Percentiles rank a stretch among this genome's conserved stretches.
These are phyloP conservation scores for Beauveria australis DNA, from an alignment of 2,329 filamentous ascomycete species.

Conservation along the genomic window DNA sequence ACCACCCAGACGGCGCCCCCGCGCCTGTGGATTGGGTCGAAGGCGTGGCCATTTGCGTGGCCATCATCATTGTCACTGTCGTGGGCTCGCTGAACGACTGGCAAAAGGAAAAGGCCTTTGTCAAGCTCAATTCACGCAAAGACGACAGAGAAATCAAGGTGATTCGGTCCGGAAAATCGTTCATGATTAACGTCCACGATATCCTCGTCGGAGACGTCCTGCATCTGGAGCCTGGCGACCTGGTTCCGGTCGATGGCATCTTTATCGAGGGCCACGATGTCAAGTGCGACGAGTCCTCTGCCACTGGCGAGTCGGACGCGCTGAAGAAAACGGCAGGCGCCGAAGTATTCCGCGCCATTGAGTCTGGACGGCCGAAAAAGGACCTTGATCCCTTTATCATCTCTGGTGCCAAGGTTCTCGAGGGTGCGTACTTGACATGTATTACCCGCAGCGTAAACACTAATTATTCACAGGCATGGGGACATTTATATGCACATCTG, in stretches of 20 bases:
- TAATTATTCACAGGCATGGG: slow-evolving; percentile 31
- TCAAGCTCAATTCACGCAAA: slow-evolving; percentile 53
- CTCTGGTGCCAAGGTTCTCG: slow-evolving; percentile 45
- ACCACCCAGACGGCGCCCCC: slow-evolving; percentile 23
- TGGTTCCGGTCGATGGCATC: slow-evolving; percentile 63
- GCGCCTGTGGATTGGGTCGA: slow-evolving; percentile 55
- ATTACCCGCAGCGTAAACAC: neutral
- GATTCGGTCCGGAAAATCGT: slow-evolving; percentile 56
- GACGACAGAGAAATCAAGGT: slow-evolving; percentile 58
- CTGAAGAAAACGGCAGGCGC: slow-evolving; percentile 58
- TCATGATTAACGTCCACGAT: slow-evolving; percentile 57
- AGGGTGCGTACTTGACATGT: slow-evolving; percentile 25
- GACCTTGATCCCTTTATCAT: slow-evolving; percentile 60
- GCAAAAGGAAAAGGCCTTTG: slow-evolving; percentile 60
- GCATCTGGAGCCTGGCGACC: slow-evolving; percentile 60
- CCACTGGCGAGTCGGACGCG: slow-evolving; percentile 65
- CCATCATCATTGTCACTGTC: slow-evolving; percentile 55
- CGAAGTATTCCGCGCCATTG: slow-evolving; percentile 48
- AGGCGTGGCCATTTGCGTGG: slow-evolving; percentile 57
- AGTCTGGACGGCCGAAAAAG: slow-evolving; percentile 32
- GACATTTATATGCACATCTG: slow-evolving; percentile 45
- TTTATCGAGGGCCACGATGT: slow-evolving; percentile 48
- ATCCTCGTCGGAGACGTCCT: slow-evolving; percentile 63
- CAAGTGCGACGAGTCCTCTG: slow-evolving; percentile 65
- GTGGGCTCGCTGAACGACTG: slow-evolving; percentile 59